Conservation (phyloP, 768 basidiomycete species). For the Mycena albidolilacea region DNA sequence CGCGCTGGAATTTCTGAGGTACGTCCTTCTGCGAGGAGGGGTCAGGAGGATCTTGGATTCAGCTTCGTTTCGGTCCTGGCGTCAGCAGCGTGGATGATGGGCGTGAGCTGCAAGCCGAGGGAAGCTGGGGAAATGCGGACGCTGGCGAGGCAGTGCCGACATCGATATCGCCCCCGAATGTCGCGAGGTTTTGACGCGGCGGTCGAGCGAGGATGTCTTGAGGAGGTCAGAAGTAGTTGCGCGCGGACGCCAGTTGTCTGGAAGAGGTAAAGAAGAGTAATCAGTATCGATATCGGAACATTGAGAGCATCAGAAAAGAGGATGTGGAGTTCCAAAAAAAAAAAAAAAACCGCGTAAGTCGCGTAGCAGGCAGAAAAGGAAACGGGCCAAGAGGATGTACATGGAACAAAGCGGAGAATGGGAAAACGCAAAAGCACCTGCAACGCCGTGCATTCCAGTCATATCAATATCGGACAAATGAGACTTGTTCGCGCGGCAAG, state of each 20-base stretch:
- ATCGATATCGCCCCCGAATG: conserved; percentile 7
- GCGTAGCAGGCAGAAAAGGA: too few relatives aligned
- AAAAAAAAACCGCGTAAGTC: too few relatives aligned
- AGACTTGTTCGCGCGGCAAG: too few relatives aligned
- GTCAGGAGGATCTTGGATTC: conserved; percentile 15
- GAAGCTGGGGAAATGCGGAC: conserved; percentile 10
- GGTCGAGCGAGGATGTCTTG: conserved; percentile 12
- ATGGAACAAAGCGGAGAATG: too few relatives aligned
- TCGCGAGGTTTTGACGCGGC: conserved; percentile 2
- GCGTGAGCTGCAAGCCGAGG: conserved; percentile 3
- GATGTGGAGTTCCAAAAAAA: too few relatives aligned
- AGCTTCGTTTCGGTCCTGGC: conserved; percentile 9
- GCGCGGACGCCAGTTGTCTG: not conserved
- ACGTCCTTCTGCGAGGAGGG: conserved; percentile 8
- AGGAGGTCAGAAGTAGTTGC: conserved; percentile 6
- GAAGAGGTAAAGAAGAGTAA: too few relatives aligned
- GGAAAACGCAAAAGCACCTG: too few relatives aligned
- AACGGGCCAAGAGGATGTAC: too few relatives aligned
- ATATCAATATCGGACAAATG: too few relatives aligned
- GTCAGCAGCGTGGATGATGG: conserved; percentile 7
- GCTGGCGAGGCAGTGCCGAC: conserved; percentile 6
- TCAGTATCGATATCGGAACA: too few relatives aligned
- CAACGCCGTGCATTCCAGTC: too few relatives aligned
- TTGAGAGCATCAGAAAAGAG: too few relatives aligned
- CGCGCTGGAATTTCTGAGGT: conserved; percentile 8